A percentile compares a stretch with the other conserved stretches of the same genome.
Conservation (phyloP, 2,329 filamentous ascomycete genomes). For the Pseudonectria foliicola region DNA sequence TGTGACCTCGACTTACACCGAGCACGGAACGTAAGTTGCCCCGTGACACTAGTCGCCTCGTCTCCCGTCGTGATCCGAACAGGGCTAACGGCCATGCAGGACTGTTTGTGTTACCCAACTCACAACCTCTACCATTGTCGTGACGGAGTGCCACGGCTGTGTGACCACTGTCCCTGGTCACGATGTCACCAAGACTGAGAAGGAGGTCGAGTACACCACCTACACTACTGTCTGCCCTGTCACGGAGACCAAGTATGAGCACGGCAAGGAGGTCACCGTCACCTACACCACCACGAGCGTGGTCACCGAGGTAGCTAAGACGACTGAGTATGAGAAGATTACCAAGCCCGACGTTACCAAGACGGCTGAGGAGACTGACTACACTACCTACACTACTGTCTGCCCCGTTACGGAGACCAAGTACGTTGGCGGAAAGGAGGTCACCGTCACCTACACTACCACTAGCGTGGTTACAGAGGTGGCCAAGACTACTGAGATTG, state of each 20-base stretch:
- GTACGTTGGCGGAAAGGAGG: slow-evolving; percentile 26
- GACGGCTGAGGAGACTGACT: no score
- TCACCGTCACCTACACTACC: slow-evolving; percentile 15
- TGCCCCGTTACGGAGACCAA: slow-evolving; percentile 31
- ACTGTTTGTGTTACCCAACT: slow-evolving; percentile 36
- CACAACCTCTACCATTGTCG: slow-evolving; percentile 37
- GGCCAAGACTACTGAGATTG: slow-evolving; percentile 20
- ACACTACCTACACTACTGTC: slow-evolving; percentile 26
- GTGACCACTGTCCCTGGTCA: slow-evolving; percentile 31
- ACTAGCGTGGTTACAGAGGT: slow-evolving; percentile 23
- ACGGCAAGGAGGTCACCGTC: slow-evolving; percentile 18
- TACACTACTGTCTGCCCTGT: slow-evolving; percentile 32
- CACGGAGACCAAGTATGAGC: slow-evolving; percentile 29
- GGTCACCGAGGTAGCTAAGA: slow-evolving; percentile 20
- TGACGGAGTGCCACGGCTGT: slow-evolving; percentile 34
- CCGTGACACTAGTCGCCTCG: neutral
- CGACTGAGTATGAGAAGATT: slow-evolving; percentile 5
- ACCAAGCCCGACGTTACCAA: slow-evolving; percentile 28
- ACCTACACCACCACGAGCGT: slow-evolving; percentile 20
- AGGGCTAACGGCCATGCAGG: slow-evolving; percentile 17
- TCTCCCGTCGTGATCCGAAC: neutral
- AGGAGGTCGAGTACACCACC: slow-evolving; percentile 22
- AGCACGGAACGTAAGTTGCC: slow-evolving; percentile 32
- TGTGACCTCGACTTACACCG: slow-evolving; percentile 35
- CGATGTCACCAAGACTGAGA: slow-evolving; percentile 25